Conservation (phyloP, 352 stramenopile genomes). For the Blastocystis sp. region DNA sequence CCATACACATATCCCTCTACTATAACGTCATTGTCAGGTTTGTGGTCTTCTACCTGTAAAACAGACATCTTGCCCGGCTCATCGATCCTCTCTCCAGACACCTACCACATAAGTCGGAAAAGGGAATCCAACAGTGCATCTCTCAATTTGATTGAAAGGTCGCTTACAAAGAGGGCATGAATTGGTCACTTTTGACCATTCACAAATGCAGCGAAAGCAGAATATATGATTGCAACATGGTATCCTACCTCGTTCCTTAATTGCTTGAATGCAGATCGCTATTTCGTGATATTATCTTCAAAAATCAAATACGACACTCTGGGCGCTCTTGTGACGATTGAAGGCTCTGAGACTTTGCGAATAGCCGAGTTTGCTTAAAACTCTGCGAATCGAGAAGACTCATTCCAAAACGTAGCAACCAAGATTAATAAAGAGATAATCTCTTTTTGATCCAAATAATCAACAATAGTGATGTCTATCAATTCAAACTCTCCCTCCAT, state of each 20-base stretch:
- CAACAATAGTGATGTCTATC: too few species aligned
- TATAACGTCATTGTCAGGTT: slow-evolving; percentile 21
- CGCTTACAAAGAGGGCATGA: slow-evolving; percentile 18
- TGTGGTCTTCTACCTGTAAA: neutral
- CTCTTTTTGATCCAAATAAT: too few species aligned
- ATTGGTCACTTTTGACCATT: slow-evolving; percentile 57
- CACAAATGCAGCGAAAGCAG: slow-evolving; percentile 35
- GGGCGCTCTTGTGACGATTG: neutral
- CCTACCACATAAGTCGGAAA: neutral
- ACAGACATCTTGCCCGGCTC: neutral
- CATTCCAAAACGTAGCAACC: neutral
- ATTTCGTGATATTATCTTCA: neutral
- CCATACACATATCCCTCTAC: neutral
- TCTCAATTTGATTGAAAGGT: neutral
- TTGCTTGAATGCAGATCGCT: slow-evolving; percentile 23
- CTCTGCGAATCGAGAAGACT: neutral
- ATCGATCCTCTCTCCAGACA: neutral
- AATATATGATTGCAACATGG: slow-evolving; percentile 19
- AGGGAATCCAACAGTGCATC: neutral
- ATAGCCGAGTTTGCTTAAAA: neutral
- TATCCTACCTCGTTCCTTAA: neutral
- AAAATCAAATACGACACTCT: neutral
- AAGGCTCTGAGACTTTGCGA: neutral
- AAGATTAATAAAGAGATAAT: too few species aligned
- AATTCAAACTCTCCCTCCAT: too few species aligned